Base-by-base conservation (phyloP, 495 filamentous ascomycete species). In the Penicillium crystallinum region DNA sequence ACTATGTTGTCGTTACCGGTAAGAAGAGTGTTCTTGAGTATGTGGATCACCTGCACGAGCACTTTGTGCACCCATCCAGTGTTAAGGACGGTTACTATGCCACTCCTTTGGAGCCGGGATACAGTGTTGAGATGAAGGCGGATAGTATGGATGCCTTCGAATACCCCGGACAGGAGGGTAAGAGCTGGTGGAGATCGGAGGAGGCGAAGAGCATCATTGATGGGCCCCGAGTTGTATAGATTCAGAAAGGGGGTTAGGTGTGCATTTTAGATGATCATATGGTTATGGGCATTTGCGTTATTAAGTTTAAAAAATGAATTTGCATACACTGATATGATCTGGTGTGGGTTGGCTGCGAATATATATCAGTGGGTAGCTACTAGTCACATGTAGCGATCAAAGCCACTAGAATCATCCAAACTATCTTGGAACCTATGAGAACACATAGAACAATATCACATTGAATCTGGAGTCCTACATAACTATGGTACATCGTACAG, bases 1-100 rank as follows among this genome's bases (percentile, higher is more conserved):
- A 97, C 69, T 97, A 97, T 56, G 88, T 97, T 4, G 86, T 86
- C 49, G 89, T 97, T 0, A 85, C 76, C 47, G 91, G 90, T 1
- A 88, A 90, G 77, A 75, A 79, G 67, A 87, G 82, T 37, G 76
- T 97, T 46, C 69, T 97, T 48, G 91, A 97, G 74, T 96, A 90
- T 72, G 89, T 97, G 9, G 91, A 96, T 57, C 88, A 95, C 65
- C 68, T 97, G 64, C 91, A 97, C 62, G 91, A 96, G 77, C 91
- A 96, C 69, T 97, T 96, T 62, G 71, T 88, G 63, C 76, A 96
- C 64, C 91, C 91, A 5, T 75, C 81, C 6, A 81, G 83, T 21
- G 88, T 96, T 35, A 82, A 84, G 65, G 84, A 91, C 61, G 91
- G 91, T 2, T 95, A 89, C 67, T 93, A 93, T 70, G 86, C 83